Evolutionary conservation across 2,329 filamentous ascomycete species (phyloP), one percentile per base, ranked within the genome.

Genomic region (Emmonsiellopsis sp.): DNA sequence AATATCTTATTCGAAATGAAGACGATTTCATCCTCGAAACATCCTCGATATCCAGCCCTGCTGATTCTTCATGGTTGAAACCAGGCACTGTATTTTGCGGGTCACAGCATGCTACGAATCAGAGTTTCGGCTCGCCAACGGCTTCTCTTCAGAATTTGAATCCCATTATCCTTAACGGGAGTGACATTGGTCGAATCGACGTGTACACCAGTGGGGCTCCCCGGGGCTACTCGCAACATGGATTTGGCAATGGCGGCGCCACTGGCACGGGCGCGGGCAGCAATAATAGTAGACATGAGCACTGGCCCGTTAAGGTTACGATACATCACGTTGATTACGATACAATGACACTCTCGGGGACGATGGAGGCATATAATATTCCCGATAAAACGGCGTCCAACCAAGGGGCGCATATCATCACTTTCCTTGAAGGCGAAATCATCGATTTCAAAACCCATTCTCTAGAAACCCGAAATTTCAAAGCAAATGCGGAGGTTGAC

Each of bases 291-390:
- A 20, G 54, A 53, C 2, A 51, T 45, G 54, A 71, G 74, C 76
- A 78, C 44, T 86, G 83, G 83, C 82, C 82, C 6, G 83, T 86
- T 34, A 83, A 82, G 57, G 82, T 86, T 51, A 83, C 77, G 2
- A 78, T 86, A 40, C 81, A 85, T 61, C 72, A 77, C 15, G 76
- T 86, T 45, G 81, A 86, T 65, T 78, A 77, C 60, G 70, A 74
- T 4, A 73, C 70, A 15, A 83, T 85, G 81, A 81, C 79, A 0
- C 66, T 86, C 15, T 79, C 81, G 20, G 83, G 83, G 3, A 85
- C 82, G 7, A 86, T 86, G 83, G 81, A 85, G 67, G 83, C 83
- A 4, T 85, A 83, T 68, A 83, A 86, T 59, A 82, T 85, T 10
- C 82, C 82, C 2, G 72, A 78, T 55, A 76, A 76, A 53, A 73